Evolutionary conservation across 2,329 filamentous ascomycete species (phyloP), one percentile per base, ranked within the genome.

Genomic region (Trichoderma sp.): DNA sequence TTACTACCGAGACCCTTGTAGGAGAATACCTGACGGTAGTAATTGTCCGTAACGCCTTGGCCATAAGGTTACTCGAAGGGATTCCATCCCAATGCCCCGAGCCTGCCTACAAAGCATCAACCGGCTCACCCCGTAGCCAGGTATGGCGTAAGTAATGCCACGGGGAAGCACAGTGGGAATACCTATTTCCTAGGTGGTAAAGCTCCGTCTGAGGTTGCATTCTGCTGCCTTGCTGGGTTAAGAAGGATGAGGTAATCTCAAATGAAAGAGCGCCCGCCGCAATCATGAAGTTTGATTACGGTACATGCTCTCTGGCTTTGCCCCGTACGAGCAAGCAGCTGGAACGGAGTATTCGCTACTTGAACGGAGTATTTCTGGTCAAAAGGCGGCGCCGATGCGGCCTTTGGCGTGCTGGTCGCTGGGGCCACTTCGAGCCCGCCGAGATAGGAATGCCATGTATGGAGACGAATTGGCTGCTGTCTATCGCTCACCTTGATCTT

Each of bases 401-500:
- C n/a, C n/a, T 49, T n/a, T 49, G 46, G 46, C 46, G 46, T 24
- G 46, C 18, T 24, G n/a, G 18, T 30, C 30, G 46, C 49, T 43
- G 61, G 51, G 24, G 26, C 61, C 34, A 65, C 56, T 56, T 51
- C 52, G 61, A 56, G 26, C 51, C n/a, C 37, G 49, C 61, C 61
- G 61, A 55, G 34, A 52, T n/a, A 24, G 51, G 61, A 26, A 65
- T 65, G 61, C 51, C 13, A 65, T n/a, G 21, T 34, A 56, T 65
- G 61, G 61, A 21, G 61, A 43, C 30, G 21, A 5, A 18, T 28
- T 46, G 43, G 34, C 32, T 65, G 30, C 49, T 18, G 34, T 18
- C 51, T 21, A 30, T 55, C 43, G 51, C 59, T 46, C 39, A 43
- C 34, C 61, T 65, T 46, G 24, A 43, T n/a, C 49, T 64, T 39